Base-by-base conservation (phyloP, 768 basidiomycete genomes). In the Chiua virens region DNA sequence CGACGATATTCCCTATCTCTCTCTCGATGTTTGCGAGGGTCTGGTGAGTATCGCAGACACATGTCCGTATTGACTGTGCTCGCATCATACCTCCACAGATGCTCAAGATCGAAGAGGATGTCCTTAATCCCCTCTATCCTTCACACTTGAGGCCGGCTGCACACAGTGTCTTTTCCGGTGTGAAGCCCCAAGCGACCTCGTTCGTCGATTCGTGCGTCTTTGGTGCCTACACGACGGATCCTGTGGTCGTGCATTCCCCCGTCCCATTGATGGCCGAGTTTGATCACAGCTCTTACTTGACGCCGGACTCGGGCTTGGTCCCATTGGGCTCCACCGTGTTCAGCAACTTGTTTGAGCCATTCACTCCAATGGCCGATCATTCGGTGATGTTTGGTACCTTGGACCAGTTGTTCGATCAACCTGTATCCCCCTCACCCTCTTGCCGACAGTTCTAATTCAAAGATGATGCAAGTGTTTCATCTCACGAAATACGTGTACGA, bases 1-100 rank as follows among this genome's bases (percentile, higher is more conserved):
- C 15, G 54, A 61, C 6, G 66, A 72, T 2, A 76, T 75, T 39
- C 73, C 73, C 7, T 45, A 58, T 46, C 59, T 75, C 34, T 60
- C 65, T 36, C 65, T 75, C 15, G 63, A 69, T 49, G 28, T 32
- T 15, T 43, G 27, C 35, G n/a, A 32, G 41, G 38, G 47, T 43
- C 10, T 42, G 54, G 69, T 71, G 52, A 49, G 68, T 52, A 4
- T 28, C 5, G 13, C 20, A 14, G 11, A 2, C 5, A 15, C 34
- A 14, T 21, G 47, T 27, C n/a, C n/a, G 14, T 7, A 10, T 32
- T 18, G 17, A 28, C 32, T 30, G 25, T 36, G 15, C 41, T 67
- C 32, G 67, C 45, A 25, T 35, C 45, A 9, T 7, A 34, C 15
- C 27, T 7, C 10, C n/a, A 21, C 14, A 66, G 64, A 53, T 13